Evolutionary conservation across 2,329 filamentous ascomycete genomes (phyloP).

Genomic region (Calonectria pseudoturangicola): DNA sequence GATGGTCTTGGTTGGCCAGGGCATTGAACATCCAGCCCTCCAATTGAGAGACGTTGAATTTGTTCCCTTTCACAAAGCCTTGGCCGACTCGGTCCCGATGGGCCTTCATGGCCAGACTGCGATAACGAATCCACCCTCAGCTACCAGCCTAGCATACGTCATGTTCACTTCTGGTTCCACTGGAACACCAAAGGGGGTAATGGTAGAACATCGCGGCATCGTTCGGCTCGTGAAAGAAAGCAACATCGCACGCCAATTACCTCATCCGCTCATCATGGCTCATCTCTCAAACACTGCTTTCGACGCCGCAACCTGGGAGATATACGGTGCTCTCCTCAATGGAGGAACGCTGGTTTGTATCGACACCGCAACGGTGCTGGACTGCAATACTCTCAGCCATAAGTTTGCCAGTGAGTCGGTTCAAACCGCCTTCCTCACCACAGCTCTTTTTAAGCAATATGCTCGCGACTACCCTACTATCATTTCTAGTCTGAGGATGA

Average conservation of each 20-base stretch:
- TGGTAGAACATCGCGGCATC: constrained; percentile 30
- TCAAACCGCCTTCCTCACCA: constrained; percentile 49
- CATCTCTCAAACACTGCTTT: constrained; percentile 52
- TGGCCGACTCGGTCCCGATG: background rate
- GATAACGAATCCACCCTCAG: background rate
- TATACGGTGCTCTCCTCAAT: background rate
- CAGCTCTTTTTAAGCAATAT: background rate
- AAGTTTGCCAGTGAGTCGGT: constrained; percentile 48
- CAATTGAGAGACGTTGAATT: background rate
- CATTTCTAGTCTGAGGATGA: background rate
- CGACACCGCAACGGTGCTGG: constrained; percentile 64
- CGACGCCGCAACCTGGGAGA: constrained; percentile 15
- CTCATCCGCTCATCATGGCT: constrained; percentile 27
- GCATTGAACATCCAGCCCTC: background rate
- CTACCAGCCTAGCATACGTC: constrained; percentile 29
- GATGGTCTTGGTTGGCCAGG: constrained; percentile 39
- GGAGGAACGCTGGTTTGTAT: background rate
- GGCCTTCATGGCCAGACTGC: background rate
- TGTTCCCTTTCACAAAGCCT: background rate
- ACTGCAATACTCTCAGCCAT: constrained; percentile 55
- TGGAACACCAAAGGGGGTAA: constrained; percentile 41
- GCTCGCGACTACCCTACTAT: background rate
- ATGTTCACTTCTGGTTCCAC: constrained; percentile 47
- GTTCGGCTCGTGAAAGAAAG: background rate
- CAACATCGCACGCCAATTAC: background rate